A percentile compares a stretch with the other conserved stretches of the same genome.
Conservation (phyloP, 1,139 yeast genomes). For the Yamadazyma trypodendri region DNA sequence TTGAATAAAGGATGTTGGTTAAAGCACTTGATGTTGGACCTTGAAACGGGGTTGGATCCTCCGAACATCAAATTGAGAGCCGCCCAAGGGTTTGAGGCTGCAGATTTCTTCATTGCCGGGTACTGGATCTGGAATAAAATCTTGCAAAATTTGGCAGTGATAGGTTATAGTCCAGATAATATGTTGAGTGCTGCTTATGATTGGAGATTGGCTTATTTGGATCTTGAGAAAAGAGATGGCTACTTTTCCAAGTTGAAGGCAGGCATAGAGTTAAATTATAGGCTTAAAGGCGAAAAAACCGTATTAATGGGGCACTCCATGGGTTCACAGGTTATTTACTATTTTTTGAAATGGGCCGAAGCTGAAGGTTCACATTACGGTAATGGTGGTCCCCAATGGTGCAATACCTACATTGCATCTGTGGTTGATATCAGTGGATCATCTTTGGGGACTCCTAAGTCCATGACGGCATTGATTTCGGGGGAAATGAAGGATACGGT, state of each 20-base stretch:
- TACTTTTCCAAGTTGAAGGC: slow-evolving; percentile 75
- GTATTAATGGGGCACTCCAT: slow-evolving; percentile 90
- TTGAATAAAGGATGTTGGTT: slow-evolving; percentile 93
- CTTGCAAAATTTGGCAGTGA: slow-evolving; percentile 85
- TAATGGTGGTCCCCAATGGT: slow-evolving; percentile 88
- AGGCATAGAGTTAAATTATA: slow-evolving; percentile 59
- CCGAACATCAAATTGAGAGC: slow-evolving; percentile 77
- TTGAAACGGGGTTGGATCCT: slow-evolving; percentile 91
- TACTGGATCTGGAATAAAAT: slow-evolving; percentile 99
- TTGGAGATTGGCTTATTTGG: slow-evolving; percentile 91
- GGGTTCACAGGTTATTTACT: slow-evolving; percentile 90
- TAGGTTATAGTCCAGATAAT: slow-evolving; percentile 89
- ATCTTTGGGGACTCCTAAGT: slow-evolving; percentile 88
- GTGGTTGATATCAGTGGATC: slow-evolving; percentile 88
- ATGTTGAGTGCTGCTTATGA: slow-evolving; percentile 93
- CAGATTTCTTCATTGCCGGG: slow-evolving; percentile 94
- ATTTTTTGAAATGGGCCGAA: slow-evolving; percentile 94
- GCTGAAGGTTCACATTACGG: slow-evolving; percentile 79
- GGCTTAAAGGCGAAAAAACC: slow-evolving; percentile 63
- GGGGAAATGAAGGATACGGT: slow-evolving; percentile 99
- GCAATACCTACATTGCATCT: slow-evolving; percentile 76
- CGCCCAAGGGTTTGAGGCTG: slow-evolving; percentile 95
- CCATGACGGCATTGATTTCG: slow-evolving; percentile 83
- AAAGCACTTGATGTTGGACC: slow-evolving; percentile 84
- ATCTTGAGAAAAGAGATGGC: slow-evolving; percentile 81